Percentiles rank a stretch among this genome's conserved stretches.
Evolutionary conservation across 768 basidiomycete genomes (phyloP).

Genomic region (Hysterangium stoloniferum): DNA sequence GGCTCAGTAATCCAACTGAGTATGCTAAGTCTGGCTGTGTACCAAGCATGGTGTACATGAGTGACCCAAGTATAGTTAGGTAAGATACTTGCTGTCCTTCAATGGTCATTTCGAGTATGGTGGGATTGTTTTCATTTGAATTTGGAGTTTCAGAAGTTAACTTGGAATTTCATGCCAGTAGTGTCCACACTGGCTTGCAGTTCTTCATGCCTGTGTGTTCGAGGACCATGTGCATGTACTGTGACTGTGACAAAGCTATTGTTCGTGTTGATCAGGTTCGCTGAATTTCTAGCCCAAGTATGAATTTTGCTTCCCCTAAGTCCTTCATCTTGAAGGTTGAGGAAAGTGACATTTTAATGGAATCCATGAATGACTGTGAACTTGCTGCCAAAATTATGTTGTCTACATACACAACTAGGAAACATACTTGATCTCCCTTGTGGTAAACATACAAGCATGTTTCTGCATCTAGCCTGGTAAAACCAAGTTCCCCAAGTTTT

Average conservation of each 20-base stretch:
- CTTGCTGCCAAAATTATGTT: conserved; percentile 6
- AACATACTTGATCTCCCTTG: conserved; percentile 11
- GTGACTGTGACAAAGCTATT: conserved; percentile 17
- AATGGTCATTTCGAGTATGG: no score
- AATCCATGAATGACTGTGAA: neutral
- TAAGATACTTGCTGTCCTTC: neutral
- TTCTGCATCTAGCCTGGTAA: neutral
- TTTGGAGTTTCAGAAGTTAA: neutral
- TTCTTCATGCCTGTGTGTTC: conserved; percentile 21
- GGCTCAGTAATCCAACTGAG: neutral
- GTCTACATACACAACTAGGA: conserved; percentile 14
- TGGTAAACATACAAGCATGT: neutral
- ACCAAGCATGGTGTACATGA: conserved; percentile 18
- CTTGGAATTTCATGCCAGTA: conserved; percentile 20
- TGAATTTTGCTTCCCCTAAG: conserved; percentile 16
- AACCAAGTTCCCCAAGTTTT: neutral
- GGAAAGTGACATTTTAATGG: conserved; percentile 8
- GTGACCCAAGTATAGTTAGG: no score
- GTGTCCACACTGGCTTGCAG: conserved; percentile 20
- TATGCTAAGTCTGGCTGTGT: conserved; percentile 16
- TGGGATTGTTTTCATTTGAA: no score
- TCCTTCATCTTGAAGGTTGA: conserved; percentile 15
- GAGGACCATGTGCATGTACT: conserved; percentile 27
- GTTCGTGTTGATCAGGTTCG: conserved; percentile 15
- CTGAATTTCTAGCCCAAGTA: conserved; percentile 25